These are phyloP conservation scores for Diversispora eburnea DNA, from an alignment of 192 early-diverging fungal genomes.

Conservation along the genomic window DNA sequence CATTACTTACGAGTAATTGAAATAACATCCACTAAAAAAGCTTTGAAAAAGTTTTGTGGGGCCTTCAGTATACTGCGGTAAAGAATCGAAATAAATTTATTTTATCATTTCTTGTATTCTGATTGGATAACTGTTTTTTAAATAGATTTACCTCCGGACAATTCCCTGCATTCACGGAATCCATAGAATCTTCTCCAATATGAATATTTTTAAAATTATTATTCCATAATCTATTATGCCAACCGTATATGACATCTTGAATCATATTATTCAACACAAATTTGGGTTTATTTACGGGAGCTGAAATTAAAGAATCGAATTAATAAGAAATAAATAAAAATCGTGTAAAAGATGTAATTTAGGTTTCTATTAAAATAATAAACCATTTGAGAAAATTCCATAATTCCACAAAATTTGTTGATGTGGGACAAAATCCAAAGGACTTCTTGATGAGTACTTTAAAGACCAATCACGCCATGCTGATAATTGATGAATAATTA, in stretches of 20 bases:
- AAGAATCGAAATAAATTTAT: not conserved
- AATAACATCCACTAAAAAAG: conserved; percentile 16
- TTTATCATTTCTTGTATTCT: not conserved
- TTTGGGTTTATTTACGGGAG: conserved; percentile 34
- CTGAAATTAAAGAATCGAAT: conserved; percentile 19
- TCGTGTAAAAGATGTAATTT: not conserved
- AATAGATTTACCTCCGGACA: not conserved
- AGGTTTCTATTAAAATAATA: not conserved
- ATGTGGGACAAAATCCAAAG: conserved; percentile 61
- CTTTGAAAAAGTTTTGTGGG: conserved; percentile 22
- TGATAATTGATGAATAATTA: conserved; percentile 35
- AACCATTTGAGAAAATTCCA: conserved; percentile 38
- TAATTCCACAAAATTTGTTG: conserved; percentile 65
- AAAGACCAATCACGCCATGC: conserved; percentile 41
- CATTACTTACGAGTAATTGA: conserved; percentile 13
- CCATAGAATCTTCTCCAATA: not conserved
- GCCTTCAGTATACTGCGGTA: conserved; percentile 8
- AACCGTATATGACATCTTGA: conserved; percentile 50
- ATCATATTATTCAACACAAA: conserved; percentile 41
- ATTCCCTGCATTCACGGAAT: not conserved
- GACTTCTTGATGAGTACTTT: conserved; percentile 49
- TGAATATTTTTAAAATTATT: conserved; percentile 40
- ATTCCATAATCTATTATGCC: conserved; percentile 53
- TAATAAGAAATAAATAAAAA: not conserved
- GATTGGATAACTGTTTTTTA: not conserved